These are phyloP conservation scores for Megacollybia platyphylla DNA, from an alignment of 1,284 basidiomycete species.

Conservation along the genomic window DNA sequence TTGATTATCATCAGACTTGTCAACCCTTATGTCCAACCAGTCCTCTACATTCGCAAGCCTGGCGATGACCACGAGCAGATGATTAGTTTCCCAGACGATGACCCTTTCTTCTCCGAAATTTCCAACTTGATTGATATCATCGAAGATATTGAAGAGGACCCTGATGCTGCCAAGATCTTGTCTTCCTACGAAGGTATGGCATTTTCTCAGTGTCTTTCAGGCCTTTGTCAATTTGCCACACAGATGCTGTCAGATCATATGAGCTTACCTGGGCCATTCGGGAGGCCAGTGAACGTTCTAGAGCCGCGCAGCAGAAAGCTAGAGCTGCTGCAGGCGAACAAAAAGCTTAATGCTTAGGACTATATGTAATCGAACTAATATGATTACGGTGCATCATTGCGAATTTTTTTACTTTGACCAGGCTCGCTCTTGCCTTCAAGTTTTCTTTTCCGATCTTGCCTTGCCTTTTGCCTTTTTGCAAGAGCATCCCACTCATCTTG, in stretches of 20 bases:
- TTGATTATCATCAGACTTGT: slow-evolving; percentile 45
- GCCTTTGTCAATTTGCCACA: slow-evolving; percentile 1
- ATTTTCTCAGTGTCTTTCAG: background rate
- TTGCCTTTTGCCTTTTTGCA: slow-evolving; percentile 22
- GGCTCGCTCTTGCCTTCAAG: slow-evolving; percentile 9
- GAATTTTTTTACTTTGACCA: background rate
- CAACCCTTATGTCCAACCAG: slow-evolving; percentile 78
- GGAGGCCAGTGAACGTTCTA: slow-evolving; percentile 56
- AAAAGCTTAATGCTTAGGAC: background rate
- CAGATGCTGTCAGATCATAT: slow-evolving; percentile 81
- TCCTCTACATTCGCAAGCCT: slow-evolving; percentile 75
- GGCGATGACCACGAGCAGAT: slow-evolving; percentile 78
- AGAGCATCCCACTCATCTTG: slow-evolving; percentile 46
- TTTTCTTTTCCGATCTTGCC: slow-evolving; percentile 22
- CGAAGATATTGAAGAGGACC: slow-evolving; percentile 67
- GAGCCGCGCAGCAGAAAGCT: slow-evolving; percentile 17
- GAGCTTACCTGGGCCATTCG: slow-evolving; percentile 85
- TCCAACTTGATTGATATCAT: slow-evolving; percentile 77
- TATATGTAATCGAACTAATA: background rate
- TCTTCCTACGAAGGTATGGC: slow-evolving; percentile 61
- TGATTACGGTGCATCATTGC: no score
- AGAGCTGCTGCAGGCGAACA: slow-evolving; percentile 11
- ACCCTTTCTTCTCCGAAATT: slow-evolving; percentile 87
- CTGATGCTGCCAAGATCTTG: slow-evolving; percentile 57
- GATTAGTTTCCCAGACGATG: slow-evolving; percentile 71